Evolutionary conservation across 2,329 filamentous ascomycete genomes (phyloP).

Genomic region (Sporothrix globosa): DNA sequence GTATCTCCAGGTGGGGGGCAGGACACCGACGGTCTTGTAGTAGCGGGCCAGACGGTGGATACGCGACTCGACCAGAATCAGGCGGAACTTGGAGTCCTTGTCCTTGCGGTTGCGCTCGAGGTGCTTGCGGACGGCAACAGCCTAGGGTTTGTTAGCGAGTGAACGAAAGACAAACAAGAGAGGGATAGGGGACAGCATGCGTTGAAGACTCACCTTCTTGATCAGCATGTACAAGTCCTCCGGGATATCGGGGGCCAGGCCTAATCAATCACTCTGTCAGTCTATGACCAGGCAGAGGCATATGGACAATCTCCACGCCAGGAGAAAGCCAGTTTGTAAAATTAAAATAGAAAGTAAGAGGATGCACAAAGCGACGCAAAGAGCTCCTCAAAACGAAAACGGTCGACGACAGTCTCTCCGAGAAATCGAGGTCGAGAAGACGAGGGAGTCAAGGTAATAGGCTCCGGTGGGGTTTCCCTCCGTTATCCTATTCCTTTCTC

Average conservation of each 20-base stretch:
- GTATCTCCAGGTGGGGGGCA: slow-evolving; percentile 97
- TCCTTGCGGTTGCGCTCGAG: slow-evolving; percentile 99
- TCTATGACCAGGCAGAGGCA: slow-evolving; percentile 88
- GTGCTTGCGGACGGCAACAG: slow-evolving; percentile 99
- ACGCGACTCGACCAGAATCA: slow-evolving; percentile 99
- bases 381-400: slow-evolving; percentile 2
- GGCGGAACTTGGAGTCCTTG: slow-evolving; percentile 99
- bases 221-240: slow-evolving; percentile 99
- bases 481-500: not conserved
- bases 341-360: not conserved
- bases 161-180: not conserved
- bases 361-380: slow-evolving; percentile 14
- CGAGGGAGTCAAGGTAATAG: not conserved
- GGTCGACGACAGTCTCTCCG: not conserved
- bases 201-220: slow-evolving; percentile 78
- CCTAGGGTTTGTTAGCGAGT: slow-evolving; percentile 53
- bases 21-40: slow-evolving; percentile 93
- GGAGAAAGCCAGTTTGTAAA: not conserved
- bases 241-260: slow-evolving; percentile 96
- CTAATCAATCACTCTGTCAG: slow-evolving; percentile 91
- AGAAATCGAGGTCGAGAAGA: not conserved
- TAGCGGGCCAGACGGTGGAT: slow-evolving; percentile 95
- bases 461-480: not conserved
- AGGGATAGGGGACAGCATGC: not conserved
- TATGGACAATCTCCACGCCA: slow-evolving; percentile 36